phyloP scores from a whole-genome alignment of 2,329 filamentous ascomycete species.

The Fusarium nodosum region DNA sequence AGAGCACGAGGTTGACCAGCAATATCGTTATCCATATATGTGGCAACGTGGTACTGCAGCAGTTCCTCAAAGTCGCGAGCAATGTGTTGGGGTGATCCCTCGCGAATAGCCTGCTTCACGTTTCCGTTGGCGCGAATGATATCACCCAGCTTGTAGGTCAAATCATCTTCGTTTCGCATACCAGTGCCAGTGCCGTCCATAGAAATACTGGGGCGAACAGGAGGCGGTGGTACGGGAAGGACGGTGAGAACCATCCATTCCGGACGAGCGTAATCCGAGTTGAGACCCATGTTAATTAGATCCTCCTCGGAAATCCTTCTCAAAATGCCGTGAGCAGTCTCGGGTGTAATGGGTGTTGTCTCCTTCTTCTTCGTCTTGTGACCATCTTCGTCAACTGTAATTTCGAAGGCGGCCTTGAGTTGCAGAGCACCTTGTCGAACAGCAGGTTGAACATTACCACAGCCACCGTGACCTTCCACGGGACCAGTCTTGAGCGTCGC shows the following conservation, averaged over 20 bases:
- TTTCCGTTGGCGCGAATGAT: conserved; percentile 98
- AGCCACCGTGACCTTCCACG: conserved; percentile 81
- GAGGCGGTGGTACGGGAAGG: conserved; percentile 92
- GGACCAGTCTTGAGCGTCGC: conserved; percentile 67
- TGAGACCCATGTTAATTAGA: conserved; percentile 88
- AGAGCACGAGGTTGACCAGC: conserved; percentile 93
- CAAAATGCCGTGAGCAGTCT: conserved; percentile 88
- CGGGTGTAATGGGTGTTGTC: conserved; percentile 84
- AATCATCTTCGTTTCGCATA: conserved; percentile 95
- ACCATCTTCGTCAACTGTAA: conserved; percentile 77
- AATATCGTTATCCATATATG: conserved; percentile 99
- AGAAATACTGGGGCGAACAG: conserved; percentile 95
- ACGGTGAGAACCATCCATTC: conserved; percentile 99
- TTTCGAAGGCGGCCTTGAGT: conserved; percentile 81
- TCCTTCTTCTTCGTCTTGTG: conserved; percentile 73
- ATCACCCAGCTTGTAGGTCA: conserved; percentile 99
- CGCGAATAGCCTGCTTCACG: conserved; percentile 88
- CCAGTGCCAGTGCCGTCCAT: conserved; percentile 95
- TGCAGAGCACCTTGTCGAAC: conserved; percentile 90
- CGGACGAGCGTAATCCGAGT: conserved; percentile 92
- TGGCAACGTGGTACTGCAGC: conserved; percentile 97
- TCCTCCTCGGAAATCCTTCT: conserved; percentile 86
- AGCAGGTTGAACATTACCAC: conserved; percentile 89
- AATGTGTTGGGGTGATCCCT: conserved; percentile 93
- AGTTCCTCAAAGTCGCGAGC: conserved; percentile 90